Percentiles rank a stretch among this genome's conserved stretches.
Conservation (phyloP, 1,284 basidiomycete genomes). For the Ustilago sp. region DNA sequence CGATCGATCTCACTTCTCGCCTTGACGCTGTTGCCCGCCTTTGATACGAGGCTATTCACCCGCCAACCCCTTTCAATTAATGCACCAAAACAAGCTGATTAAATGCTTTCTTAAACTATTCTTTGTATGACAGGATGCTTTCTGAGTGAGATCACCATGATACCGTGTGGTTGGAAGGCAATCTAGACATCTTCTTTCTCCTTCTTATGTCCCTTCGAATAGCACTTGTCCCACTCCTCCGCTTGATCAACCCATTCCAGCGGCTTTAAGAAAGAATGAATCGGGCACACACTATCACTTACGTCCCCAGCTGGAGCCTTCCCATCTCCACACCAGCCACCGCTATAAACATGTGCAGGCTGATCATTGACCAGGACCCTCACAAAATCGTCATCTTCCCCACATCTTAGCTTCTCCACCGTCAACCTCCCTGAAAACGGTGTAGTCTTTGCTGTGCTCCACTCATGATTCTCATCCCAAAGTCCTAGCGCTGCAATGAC, state of each 20-base stretch:
- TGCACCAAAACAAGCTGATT: not conserved
- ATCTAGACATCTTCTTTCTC: not conserved
- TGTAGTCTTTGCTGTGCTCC: conserved; percentile 37
- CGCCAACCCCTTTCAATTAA: not conserved
- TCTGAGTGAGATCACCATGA: not conserved
- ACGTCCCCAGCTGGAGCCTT: not conserved
- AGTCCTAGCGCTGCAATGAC: conserved; percentile 36
- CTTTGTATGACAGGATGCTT: not conserved
- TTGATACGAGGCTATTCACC: not conserved
- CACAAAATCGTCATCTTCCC: conserved; percentile 15
- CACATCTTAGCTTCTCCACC: conserved; percentile 35
- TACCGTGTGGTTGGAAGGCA: not conserved
- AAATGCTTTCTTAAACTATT: not conserved
- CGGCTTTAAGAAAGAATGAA: conserved; percentile 23
- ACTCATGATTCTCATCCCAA: conserved; percentile 20
- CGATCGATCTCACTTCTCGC: conserved; percentile 15
- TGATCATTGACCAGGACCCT: conserved; percentile 39
- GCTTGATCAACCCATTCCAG: conserved; percentile 32
- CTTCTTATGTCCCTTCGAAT: conserved; percentile 12
- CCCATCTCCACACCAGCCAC: conserved; percentile 23
- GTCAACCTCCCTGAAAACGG: conserved; percentile 44
- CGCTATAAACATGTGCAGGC: conserved; percentile 10
- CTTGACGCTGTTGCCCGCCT: not conserved
- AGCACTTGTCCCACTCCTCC: conserved; percentile 46
- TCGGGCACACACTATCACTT: conserved; percentile 26